These are phyloP conservation scores for Mycena crocata DNA, from an alignment of 768 basidiomycete species.

Conservation along the genomic window DNA sequence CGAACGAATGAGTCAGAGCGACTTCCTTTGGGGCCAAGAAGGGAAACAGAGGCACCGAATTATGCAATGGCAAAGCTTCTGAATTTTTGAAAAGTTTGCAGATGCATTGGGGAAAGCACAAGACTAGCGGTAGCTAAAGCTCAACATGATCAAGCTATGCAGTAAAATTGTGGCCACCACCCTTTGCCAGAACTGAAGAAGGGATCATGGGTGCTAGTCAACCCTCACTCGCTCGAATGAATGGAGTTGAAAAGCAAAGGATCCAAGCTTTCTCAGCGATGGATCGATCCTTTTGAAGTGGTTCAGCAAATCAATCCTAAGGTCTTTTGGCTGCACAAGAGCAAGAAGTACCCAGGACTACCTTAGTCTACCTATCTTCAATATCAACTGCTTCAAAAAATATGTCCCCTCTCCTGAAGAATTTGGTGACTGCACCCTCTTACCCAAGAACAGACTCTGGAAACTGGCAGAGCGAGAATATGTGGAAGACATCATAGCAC, in stretches of 20 bases:
- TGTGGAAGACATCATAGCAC: constrained; percentile 18
- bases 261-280: background rate
- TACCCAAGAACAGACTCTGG: background rate
- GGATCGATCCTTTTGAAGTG: constrained; percentile 11
- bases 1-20: constrained; percentile 17
- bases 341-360: constrained; percentile 1
- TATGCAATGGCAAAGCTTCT: background rate
- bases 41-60: background rate
- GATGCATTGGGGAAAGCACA: constrained; percentile 8
- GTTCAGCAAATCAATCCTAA: background rate
- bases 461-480: constrained; percentile 4
- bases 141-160: constrained; percentile 5
- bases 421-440: background rate
- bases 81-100: background rate
- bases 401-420: background rate
- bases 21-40: background rate
- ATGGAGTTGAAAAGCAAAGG: background rate
- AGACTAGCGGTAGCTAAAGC: background rate
- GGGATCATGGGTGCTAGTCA: background rate
- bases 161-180: background rate
- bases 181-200: background rate
- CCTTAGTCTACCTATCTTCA: background rate
- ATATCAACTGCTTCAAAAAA: constrained; percentile 8
- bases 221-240: constrained; percentile 5
- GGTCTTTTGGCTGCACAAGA: background rate